Evolutionary conservation across 1,139 yeast species (phyloP).

Genomic region (Arxiozyma heterogenica): DNA sequence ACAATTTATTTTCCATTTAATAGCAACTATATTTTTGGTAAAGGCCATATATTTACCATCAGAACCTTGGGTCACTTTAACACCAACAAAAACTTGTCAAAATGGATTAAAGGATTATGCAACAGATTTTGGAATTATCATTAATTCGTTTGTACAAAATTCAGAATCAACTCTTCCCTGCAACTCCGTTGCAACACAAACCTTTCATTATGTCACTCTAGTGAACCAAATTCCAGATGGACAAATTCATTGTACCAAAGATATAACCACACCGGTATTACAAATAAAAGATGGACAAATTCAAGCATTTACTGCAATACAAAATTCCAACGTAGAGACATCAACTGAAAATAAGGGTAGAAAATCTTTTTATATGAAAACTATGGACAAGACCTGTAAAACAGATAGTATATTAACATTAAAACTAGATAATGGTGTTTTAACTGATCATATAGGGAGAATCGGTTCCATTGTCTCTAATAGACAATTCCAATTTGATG

Average conservation of each 20-base stretch:
- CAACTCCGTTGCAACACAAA: too few species aligned
- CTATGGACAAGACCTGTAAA: slow-evolving; percentile 33
- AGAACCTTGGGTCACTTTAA: slow-evolving; percentile 65
- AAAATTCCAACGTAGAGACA: too few species aligned
- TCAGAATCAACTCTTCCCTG: too few species aligned
- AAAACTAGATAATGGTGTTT: slow-evolving; percentile 43
- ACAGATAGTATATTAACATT: slow-evolving; percentile 45
- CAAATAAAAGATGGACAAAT: slow-evolving; percentile 24
- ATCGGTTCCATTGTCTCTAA: slow-evolving; percentile 75
- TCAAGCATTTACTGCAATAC: slow-evolving; percentile 7
- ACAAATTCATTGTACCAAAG: slow-evolving; percentile 37
- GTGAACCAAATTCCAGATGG: slow-evolving; percentile 42
- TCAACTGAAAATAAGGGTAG: too few species aligned
- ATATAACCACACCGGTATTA: slow-evolving; percentile 34
- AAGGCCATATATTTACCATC: slow-evolving; percentile 39
- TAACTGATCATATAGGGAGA: slow-evolving; percentile 59
- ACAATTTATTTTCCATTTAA: background rate
- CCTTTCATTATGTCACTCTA: too few species aligned
- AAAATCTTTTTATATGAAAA: background rate
- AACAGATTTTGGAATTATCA: slow-evolving; percentile 15
- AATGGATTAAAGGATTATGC: slow-evolving; percentile 43
- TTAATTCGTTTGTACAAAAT: background rate
- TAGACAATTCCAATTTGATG: slow-evolving; percentile 84
- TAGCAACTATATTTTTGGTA: background rate
- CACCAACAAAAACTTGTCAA: slow-evolving; percentile 48